Percentiles rank a stretch among this genome's conserved stretches.
Evolutionary conservation across 2,329 filamentous ascomycete species (phyloP).

Genomic region (Verticillium longisporum): DNA sequence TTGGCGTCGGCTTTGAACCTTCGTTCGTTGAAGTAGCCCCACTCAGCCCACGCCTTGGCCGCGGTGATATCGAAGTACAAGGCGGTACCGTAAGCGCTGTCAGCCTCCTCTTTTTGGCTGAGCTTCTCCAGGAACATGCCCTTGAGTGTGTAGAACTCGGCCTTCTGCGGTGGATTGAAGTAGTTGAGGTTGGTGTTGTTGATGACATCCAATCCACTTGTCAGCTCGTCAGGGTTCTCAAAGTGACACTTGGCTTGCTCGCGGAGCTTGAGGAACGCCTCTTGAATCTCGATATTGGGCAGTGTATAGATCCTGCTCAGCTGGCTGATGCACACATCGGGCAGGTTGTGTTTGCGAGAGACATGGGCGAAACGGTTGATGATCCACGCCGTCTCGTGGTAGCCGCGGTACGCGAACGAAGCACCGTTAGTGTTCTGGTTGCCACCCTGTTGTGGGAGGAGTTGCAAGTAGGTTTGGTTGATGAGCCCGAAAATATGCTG

Average conservation of each 20-base stretch:
- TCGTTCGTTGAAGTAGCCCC: conserved; percentile 96
- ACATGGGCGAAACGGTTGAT: conserved; percentile 99
- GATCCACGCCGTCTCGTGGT: conserved; percentile 99
- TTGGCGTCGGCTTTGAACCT: conserved; percentile 87
- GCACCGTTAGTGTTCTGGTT: conserved; percentile 74
- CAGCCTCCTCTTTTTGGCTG: conserved; percentile 82
- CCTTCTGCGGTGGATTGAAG: conserved; percentile 92
- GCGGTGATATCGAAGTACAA: conserved; percentile 93
- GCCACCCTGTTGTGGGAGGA: conserved; percentile 68
- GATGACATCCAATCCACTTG: conserved; percentile 91
- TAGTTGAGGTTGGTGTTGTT: conserved; percentile 99
- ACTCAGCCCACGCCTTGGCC: conserved; percentile 97
- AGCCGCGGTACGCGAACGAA: conserved; percentile 93
- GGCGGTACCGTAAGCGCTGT: conserved; percentile 89
- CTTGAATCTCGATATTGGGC: conserved; percentile 98
- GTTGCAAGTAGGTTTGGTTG: conserved; percentile 83
- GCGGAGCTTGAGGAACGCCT: conserved; percentile 95
- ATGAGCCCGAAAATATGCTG: conserved; percentile 98
- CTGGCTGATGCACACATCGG: conserved; percentile 95
- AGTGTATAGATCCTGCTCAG: conserved; percentile 97
- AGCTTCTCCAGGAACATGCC: conserved; percentile 98
- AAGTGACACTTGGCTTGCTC: conserved; percentile 99
- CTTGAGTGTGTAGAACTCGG: conserved; percentile 98
- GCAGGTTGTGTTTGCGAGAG: conserved; percentile 90
- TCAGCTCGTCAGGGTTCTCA: conserved; percentile 88